Evolutionary conservation across 768 basidiomycete genomes (phyloP), one percentile per base, ranked within the genome.

Genomic region (Pseudohyphozyma bogoriensis): DNA sequence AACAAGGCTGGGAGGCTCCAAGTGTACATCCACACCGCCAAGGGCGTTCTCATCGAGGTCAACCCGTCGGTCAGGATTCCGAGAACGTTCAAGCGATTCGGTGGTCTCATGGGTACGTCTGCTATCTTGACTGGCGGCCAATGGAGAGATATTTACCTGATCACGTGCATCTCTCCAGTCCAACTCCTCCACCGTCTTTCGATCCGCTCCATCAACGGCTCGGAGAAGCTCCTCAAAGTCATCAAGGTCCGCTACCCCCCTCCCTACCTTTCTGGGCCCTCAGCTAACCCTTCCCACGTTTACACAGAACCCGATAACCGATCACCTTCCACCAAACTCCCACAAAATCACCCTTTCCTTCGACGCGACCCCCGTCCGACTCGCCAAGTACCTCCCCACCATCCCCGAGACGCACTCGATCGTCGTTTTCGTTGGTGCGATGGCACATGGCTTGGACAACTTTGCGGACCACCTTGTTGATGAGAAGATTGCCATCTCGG

Each of bases 31-130:
- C 92, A 96, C 77, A 97, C 95, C 20, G 87, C 90, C 22, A 89
- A 87, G 70, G 91, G 91, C 40, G 87, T 91, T 16, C 81, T 99
- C 49, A 97, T 99, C 72, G 93, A 99, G 76, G 90, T 97, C 68
- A 97, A 99, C 74, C 95, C 95, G 3, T 86, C 89, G 75, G 91
- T 97, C 15, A 82, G 95, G 58, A 99, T 99, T 70, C 95, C 95
- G 15, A 81, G 95, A 64, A 99, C 95, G 16, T 97, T 99, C 76
- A 99, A 99, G 76, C 83, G 95, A 13, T 99, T 99, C 76, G 90
- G 89, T 59, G 95, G 95, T 26, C 78, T 99, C 66, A 99, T 99
- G 95, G 92, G 91, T 93, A 71, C 64, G 79, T 63, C 12, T 12
- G 3, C 2, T 5, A 71, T 62, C 12, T 5, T 24, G 16, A 2